These are phyloP conservation scores for Phytopythium kandeliae DNA, from an alignment of 352 stramenopile species.

Conservation along the genomic window DNA sequence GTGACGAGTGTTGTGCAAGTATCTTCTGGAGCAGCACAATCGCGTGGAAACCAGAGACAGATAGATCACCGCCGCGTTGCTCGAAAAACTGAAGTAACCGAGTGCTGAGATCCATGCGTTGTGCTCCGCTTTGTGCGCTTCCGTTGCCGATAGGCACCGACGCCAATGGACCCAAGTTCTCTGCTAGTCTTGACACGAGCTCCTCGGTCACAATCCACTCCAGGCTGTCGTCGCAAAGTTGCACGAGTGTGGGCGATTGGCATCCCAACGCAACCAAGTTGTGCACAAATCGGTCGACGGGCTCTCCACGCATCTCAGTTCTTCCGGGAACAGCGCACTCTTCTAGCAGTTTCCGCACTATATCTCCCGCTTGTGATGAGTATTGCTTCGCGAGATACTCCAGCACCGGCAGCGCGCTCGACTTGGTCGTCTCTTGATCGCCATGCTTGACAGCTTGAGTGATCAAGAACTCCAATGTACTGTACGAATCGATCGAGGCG, in stretches of 20 bases:
- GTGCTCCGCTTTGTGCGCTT: background rate
- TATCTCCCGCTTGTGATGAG: conserved; percentile 41
- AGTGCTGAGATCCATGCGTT: conserved; percentile 5
- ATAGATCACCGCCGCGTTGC: conserved; percentile 28
- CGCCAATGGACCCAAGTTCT: conserved; percentile 13
- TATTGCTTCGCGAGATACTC: conserved; percentile 35
- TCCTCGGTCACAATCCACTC: conserved; percentile 61
- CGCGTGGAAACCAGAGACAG: conserved; percentile 38
- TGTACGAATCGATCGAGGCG: conserved; percentile 37
- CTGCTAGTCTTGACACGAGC: conserved; percentile 22
- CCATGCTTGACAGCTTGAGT: conserved; percentile 14
- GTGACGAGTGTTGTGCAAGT: background rate
- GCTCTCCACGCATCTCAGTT: conserved; percentile 1
- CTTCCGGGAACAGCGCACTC: conserved; percentile 10
- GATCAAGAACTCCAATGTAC: conserved; percentile 43
- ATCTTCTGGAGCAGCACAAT: conserved; percentile 39
- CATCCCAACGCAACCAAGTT: conserved; percentile 27
- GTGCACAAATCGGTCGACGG: background rate
- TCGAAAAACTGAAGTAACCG: conserved; percentile 24
- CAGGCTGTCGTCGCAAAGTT: conserved; percentile 46
- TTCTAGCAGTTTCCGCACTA: conserved; percentile 35
- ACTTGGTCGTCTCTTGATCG: conserved; percentile 3
- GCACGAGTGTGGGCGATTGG: conserved; percentile 27
- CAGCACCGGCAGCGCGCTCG: conserved; percentile 21
- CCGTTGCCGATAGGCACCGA: conserved; percentile 9